A percentile compares a stretch with the other conserved stretches of the same genome.
phyloP scores from a whole-genome alignment of 2,329 filamentous ascomycete genomes.

The Chalaropsis thielavioides region DNA sequence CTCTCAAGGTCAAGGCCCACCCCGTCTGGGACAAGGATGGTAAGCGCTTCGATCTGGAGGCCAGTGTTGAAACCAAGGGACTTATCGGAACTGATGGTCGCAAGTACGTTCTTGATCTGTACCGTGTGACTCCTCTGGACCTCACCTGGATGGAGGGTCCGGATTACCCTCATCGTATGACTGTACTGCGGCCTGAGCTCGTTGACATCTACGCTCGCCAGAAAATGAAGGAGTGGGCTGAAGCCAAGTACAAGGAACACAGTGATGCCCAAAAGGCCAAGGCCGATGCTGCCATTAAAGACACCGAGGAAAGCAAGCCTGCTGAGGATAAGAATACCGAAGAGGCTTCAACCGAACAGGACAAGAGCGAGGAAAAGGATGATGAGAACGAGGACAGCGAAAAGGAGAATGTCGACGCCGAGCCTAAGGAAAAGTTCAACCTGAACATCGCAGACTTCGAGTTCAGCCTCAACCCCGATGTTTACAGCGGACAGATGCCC shows the following conservation, averaged over 20 bases:
- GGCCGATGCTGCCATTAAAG: constrained; percentile 19
- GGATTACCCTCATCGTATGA: constrained; percentile 89
- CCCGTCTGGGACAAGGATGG: constrained; percentile 96
- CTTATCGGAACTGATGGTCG: constrained; percentile 91
- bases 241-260: constrained; percentile 42
- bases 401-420: constrained; percentile 32
- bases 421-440: constrained; percentile 30
- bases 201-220: constrained; percentile 72
- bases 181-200: constrained; percentile 77
- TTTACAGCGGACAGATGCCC: constrained; percentile 81
- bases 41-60: constrained; percentile 79
- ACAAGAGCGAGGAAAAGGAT: constrained; percentile 16
- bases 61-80: constrained; percentile 94
- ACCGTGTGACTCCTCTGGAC: constrained; percentile 85
- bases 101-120: constrained; percentile 94
- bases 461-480: constrained; percentile 85
- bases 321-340: constrained; percentile 28
- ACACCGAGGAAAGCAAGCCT: constrained; percentile 25
- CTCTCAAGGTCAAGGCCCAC: constrained; percentile 84
- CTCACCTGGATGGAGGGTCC: constrained; percentile 68
- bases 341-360: constrained; percentile 23
- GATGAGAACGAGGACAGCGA: constrained; percentile 18
- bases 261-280: constrained; percentile 25
- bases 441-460: constrained; percentile 79
- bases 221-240: constrained; percentile 82